Evolutionary conservation across 805 yeast genomes (phyloP), one percentile per base, ranked within the genome.

Genomic region (Jamesozyma gamospora): DNA sequence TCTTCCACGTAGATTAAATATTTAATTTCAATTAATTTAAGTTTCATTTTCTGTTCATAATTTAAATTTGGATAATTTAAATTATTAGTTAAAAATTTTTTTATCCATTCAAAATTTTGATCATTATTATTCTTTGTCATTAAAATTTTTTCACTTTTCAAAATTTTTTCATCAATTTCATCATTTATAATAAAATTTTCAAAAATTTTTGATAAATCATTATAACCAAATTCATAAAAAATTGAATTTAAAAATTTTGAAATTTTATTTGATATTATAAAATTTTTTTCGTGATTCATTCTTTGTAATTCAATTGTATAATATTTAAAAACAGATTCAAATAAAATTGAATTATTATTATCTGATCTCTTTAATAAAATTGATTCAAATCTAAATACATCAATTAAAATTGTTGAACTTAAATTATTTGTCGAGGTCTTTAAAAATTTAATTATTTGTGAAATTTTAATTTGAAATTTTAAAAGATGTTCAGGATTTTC

Each of bases 351-450:
- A 33, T 74, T 54, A 2, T 71, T 58, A 0, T 67, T 70, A 7
- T 82, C 79, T 47, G 69, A 73, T 34, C 72, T 53, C 57, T 79
- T 63, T 26, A 69, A 47, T 42, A 77, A 74, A 2, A 73, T 55
- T 0, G 82, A 74, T 49, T 82, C 86, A 45, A 76, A 75, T 46
- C 78, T 77, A 52, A 74, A 79, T 9, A 85, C 77, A 53, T 75
- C 69, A 2, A 88, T 73, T 40, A 64, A 57, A 4, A 56, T 42
- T 2, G 35, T 31, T 1, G 58, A 48, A 19, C 51, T 48, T n/a
- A 57, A 62, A 15, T 45, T 41, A 29, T 50, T 59, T 3, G 61
- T 42, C 26, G 57, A 53, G 1, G 56, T 43, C 37, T 63, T 63
- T 33, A 64, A 47, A 51, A 80, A 82, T 41, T 74, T 75, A 18